phyloP scores from a whole-genome alignment of 2,329 filamentous ascomycete species.

The Colletotrichum sp. region DNA sequence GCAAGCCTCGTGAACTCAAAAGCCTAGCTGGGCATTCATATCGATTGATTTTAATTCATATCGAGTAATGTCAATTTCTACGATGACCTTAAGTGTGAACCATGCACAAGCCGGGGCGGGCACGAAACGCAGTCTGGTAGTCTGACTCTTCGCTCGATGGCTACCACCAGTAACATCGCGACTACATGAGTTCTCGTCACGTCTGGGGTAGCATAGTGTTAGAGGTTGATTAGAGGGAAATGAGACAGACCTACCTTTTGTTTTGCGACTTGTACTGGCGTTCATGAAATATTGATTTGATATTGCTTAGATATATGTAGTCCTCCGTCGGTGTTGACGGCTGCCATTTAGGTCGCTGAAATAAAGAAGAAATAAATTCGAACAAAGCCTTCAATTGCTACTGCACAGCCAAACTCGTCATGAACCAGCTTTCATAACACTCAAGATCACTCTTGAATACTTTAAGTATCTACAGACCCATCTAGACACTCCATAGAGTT shows the following conservation, averaged over 20 bases:
- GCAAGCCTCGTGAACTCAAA: background rate
- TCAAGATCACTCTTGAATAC: background rate
- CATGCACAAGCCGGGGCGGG: background rate
- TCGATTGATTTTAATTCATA: background rate
- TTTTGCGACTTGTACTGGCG: background rate
- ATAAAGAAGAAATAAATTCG: background rate
- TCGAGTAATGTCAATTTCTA: background rate
- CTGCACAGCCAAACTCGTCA: too few relatives aligned
- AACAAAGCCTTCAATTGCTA: too few relatives aligned
- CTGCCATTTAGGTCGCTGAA: too few relatives aligned
- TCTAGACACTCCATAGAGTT: background rate
- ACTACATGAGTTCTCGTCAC: background rate
- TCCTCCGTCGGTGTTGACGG: too few relatives aligned
- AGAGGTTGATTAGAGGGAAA: background rate
- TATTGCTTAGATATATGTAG: fast-evolving
- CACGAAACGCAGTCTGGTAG: background rate
- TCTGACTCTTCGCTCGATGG: background rate
- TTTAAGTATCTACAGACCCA: background rate
- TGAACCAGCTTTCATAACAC: background rate
- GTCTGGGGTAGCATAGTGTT: background rate
- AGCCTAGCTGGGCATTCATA: background rate
- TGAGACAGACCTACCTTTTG: background rate
- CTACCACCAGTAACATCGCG: background rate
- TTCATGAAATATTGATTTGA: too few relatives aligned
- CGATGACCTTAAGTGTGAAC: background rate